Evolutionary conservation across 352 stramenopile species (phyloP).

Genomic region (Phytopythium kandeliae): DNA sequence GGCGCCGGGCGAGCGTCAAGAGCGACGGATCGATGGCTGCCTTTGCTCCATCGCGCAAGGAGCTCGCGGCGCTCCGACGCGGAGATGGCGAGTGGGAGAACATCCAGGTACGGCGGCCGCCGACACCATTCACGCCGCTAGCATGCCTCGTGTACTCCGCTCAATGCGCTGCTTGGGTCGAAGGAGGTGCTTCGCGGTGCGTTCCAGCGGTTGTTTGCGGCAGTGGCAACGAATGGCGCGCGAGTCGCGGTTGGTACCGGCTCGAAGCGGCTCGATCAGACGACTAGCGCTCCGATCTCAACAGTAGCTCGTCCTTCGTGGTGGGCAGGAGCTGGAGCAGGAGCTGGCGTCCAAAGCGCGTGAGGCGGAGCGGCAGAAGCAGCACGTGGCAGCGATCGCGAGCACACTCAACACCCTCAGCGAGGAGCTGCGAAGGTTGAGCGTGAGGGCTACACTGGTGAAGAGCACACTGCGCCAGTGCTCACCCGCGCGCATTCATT

Average conservation of each 20-base stretch:
- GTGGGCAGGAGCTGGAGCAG: constrained; percentile 17
- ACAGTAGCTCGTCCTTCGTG: too few species aligned
- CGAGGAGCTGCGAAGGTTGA: constrained; percentile 34
- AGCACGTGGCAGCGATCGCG: constrained; percentile 36
- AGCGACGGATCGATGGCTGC: neutral
- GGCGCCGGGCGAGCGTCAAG: too few species aligned
- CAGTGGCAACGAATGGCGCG: constrained; percentile 12
- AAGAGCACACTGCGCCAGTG: neutral
- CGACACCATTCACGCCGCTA: too few species aligned
- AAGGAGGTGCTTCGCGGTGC: constrained; percentile 48
- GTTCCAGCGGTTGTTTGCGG: constrained; percentile 29
- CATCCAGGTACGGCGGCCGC: constrained; percentile 31
- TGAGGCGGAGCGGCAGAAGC: constrained; percentile 18
- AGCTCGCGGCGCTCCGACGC: constrained; percentile 28
- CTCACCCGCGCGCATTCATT: neutral
- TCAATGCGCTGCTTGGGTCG: neutral
- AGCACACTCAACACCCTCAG: constrained; percentile 37
- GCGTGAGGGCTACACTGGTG: too few species aligned
- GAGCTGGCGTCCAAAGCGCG: constrained; percentile 8
- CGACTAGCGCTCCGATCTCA: too few species aligned
- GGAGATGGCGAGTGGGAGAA: constrained; percentile 62
- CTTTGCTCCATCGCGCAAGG: constrained; percentile 7
- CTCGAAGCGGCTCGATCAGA: too few species aligned
- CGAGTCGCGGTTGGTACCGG: constrained; percentile 15
- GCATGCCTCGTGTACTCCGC: neutral